phyloP scores from a whole-genome alignment of 2,329 filamentous ascomycete species.

The Triangularia verruculosa region DNA sequence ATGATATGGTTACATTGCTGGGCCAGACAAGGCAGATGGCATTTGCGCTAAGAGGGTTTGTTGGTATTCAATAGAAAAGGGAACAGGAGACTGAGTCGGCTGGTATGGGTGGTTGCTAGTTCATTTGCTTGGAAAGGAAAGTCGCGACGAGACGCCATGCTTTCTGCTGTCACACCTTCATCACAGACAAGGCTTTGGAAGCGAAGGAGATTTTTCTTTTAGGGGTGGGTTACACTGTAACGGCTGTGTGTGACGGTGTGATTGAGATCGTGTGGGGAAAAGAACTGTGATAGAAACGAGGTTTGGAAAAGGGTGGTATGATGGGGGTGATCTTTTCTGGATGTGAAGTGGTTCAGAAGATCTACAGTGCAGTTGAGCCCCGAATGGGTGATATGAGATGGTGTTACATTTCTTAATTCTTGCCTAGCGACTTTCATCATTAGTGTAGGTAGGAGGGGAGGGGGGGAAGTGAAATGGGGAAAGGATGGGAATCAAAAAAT shows the following conservation, averaged over 20 bases:
- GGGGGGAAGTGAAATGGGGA: no score
- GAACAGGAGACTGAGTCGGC: not conserved
- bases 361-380: not conserved
- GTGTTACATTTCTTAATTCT: no score
- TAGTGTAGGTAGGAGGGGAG: no score
- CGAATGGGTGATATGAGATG: not conserved
- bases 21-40: not conserved
- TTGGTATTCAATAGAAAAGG: not conserved
- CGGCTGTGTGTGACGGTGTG: not conserved
- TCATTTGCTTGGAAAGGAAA: not conserved
- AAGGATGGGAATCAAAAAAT: not conserved
- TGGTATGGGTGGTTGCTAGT: not conserved
- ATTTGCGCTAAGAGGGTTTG: not conserved
- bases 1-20: not conserved
- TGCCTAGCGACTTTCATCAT: no score
- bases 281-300: not conserved
- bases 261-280: not conserved
- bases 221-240: not conserved
- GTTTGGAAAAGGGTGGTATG: not conserved
- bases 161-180: not conserved
- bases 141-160: not conserved
- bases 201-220: not conserved
- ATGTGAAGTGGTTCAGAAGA: not conserved
- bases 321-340: not conserved
- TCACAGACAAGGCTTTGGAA: not conserved